phyloP scores from a whole-genome alignment of 1,139 yeast species.

The Sugiyamaella xylanicola region DNA sequence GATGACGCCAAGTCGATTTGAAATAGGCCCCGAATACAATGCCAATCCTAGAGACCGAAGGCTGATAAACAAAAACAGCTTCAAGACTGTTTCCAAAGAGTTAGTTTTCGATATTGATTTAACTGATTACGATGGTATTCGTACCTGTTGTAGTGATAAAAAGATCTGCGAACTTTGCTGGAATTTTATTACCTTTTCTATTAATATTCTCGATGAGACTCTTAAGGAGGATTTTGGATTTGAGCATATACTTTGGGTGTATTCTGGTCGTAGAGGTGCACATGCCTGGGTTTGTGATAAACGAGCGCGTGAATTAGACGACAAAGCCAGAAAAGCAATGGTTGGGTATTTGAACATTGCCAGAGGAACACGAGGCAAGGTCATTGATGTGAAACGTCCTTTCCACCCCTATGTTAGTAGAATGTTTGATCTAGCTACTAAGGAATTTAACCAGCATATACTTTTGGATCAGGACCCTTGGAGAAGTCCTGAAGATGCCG shows the following conservation, averaged over 20 bases:
- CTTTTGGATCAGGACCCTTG: constrained; percentile 88
- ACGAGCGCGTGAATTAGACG: constrained; percentile 75
- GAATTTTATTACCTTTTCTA: constrained; percentile 89
- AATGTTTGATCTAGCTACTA: constrained; percentile 66
- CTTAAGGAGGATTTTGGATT: constrained; percentile 89
- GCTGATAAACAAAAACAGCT: constrained; percentile 67
- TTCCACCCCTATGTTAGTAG: constrained; percentile 78
- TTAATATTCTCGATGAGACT: constrained; percentile 70
- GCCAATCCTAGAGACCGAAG: constrained; percentile 86
- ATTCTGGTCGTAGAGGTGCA: constrained; percentile 98
- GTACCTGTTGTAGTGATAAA: constrained; percentile 92
- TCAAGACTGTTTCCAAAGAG: constrained; percentile 83
- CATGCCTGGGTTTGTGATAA: constrained; percentile 97
- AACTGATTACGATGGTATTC: constrained; percentile 90
- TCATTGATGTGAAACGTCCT: constrained; percentile 67
- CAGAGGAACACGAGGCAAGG: constrained; percentile 50
- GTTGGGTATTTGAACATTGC: constrained; percentile 82
- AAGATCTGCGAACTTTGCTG: constrained; percentile 88
- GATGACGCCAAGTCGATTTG: constrained; percentile 88
- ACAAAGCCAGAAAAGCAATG: constrained; percentile 70
- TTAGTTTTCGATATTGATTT: constrained; percentile 95
- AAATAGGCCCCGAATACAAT: constrained; percentile 89
- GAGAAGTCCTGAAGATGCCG: constrained; percentile 53
- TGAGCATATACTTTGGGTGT: constrained; percentile 86
- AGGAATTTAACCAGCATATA: constrained; percentile 64